Evolutionary conservation across 352 stramenopile genomes (phyloP).

Genomic region (Elongisporangium prolatum): DNA sequence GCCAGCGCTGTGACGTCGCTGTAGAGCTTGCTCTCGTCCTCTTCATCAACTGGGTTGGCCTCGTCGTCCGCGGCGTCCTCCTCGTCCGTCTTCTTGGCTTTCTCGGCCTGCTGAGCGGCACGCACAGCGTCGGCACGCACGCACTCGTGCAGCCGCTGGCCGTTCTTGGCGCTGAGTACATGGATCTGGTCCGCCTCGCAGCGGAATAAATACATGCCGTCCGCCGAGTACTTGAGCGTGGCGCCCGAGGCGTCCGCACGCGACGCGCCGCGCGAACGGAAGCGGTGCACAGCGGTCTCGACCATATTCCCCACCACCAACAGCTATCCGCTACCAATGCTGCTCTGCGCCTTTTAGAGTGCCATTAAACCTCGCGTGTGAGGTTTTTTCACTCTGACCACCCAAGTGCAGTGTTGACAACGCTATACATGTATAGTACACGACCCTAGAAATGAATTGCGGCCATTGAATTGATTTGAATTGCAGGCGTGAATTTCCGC

Average conservation of each 20-base stretch:
- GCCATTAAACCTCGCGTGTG: background rate
- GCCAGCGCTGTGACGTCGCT: constrained; percentile 44
- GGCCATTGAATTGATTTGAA: background rate
- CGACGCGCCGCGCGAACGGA: background rate
- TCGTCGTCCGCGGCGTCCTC: constrained; percentile 1
- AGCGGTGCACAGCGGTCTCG: background rate
- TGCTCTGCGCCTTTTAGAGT: background rate
- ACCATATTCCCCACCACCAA: background rate
- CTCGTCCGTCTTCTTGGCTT: constrained; percentile 5
- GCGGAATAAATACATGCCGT: constrained; percentile 78
- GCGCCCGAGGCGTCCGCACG: constrained; percentile 7
- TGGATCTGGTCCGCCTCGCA: constrained; percentile 67
- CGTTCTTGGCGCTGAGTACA: constrained; percentile 66
- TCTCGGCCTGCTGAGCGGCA: constrained; percentile 11
- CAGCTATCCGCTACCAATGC: background rate
- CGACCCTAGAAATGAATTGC: too few species aligned
- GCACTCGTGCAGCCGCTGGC: constrained; percentile 72
- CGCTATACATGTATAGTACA: background rate
- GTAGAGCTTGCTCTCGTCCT: constrained; percentile 3
- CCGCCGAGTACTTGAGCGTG: constrained; percentile 51
- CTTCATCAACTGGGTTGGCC: constrained; percentile 1
- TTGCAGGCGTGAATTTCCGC: background rate
- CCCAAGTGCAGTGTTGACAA: background rate
- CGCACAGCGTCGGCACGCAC: constrained; percentile 23
- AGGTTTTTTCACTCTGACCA: background rate